These are phyloP conservation scores for Phytopythium sindhum DNA, from an alignment of 352 stramenopile genomes.

Conservation along the genomic window DNA sequence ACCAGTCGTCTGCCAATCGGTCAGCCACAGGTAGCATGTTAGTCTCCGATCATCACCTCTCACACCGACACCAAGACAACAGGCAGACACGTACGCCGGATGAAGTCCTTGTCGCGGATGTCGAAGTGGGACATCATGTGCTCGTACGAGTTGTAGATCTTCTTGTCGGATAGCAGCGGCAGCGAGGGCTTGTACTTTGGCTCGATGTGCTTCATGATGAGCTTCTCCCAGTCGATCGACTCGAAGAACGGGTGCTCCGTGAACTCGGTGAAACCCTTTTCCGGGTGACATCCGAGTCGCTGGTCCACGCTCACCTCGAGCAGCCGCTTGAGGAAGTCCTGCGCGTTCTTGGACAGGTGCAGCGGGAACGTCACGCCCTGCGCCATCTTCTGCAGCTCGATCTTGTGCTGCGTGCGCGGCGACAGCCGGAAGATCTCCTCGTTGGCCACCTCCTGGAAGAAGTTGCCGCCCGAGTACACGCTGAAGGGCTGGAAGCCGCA, in stretches of 20 bases:
- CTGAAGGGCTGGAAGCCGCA: constrained; percentile 85
- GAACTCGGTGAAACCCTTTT: constrained; percentile 82
- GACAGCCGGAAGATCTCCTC: constrained; percentile 75
- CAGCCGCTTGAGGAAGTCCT: constrained; percentile 78
- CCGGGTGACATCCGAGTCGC: constrained; percentile 63
- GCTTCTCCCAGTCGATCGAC: constrained; percentile 77
- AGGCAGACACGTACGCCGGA: constrained; percentile 56
- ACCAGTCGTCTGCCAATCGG: constrained; percentile 63
- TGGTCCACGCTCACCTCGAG: constrained; percentile 75
- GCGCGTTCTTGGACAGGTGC: constrained; percentile 55
- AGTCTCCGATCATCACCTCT: not conserved
- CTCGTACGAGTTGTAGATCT: constrained; percentile 84
- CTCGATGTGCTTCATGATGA: constrained; percentile 88
- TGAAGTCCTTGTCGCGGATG: constrained; percentile 81
- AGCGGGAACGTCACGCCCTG: constrained; percentile 60
- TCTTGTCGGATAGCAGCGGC: constrained; percentile 66
- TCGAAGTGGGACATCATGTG: constrained; percentile 89
- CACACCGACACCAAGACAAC: not conserved
- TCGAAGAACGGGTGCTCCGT: constrained; percentile 90
- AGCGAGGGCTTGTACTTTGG: constrained; percentile 73
- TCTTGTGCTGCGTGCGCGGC: constrained; percentile 71
- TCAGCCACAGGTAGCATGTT: constrained; percentile 3
- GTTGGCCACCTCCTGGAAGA: constrained; percentile 76
- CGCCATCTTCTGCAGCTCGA: constrained; percentile 79
- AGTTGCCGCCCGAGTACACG: constrained; percentile 62